Base-by-base conservation (phyloP, 495 filamentous ascomycete species). In the Pyronema domesticum region DNA sequence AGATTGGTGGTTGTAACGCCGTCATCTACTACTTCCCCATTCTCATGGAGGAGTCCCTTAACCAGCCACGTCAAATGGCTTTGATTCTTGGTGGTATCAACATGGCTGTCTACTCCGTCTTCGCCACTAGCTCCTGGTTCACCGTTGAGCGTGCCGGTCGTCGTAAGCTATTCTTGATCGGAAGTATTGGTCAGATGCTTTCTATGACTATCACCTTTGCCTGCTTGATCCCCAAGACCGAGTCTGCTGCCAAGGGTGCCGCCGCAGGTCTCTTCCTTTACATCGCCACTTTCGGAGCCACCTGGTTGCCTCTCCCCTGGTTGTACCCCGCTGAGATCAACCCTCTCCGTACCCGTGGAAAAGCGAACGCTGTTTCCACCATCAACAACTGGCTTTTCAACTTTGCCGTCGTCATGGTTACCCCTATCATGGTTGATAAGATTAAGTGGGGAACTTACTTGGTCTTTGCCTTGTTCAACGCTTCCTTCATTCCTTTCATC, bases 21-120 rank as follows among this genome's bases (percentile, higher is more conserved):
- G 81, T 85, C 59, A 89, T 87, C 64, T 91, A 91, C 73, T 89
- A 83, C 68, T 82, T 83, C 57, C 82, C 84, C 0, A 75, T 88
- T 40, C 74, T 91, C 0, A 86, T 89, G 68, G 65, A 86, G 68
- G 65, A 73, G 9, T 80, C 78, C 15, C 77, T 89, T 58, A 57
- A 68, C 18, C 69, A 76, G 57, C 65, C 62, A 0, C 74, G 80
- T 57, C 74, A 75, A 51, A 72, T 87, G 58, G 73, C 78, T 13
- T 66, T 89, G 9, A 70, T 89, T 13, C 69, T 89, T 3, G 85
- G 84, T 37, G 85, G 85, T 63, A 75, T 88, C 42, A 88, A 86
- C 70, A 81, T 85, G 72, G 74, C 85, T 17, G 78, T 88, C 34
- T 89, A 93, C 64, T 71, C 81, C 11, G 76, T 87, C 56, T 86